These are phyloP conservation scores for Coemansia sp. DNA, from an alignment of 192 early-diverging fungal species.

Conservation along the genomic window DNA sequence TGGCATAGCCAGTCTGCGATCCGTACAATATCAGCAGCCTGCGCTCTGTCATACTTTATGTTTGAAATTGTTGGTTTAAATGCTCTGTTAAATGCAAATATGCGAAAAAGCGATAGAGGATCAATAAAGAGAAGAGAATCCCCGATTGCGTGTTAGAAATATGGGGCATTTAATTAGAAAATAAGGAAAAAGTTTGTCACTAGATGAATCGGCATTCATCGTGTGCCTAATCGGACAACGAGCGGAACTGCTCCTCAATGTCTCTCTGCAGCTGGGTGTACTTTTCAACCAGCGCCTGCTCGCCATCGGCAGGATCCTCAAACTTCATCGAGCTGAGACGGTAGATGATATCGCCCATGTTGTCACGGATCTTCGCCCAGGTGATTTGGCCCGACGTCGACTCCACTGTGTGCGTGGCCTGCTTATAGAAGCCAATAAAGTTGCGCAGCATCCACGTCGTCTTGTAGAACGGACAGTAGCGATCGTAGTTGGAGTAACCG, in stretches of 20 bases:
- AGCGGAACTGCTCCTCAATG: conserved; percentile 93
- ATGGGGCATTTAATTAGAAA: neutral
- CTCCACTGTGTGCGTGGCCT: conserved; percentile 94
- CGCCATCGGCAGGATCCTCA: conserved; percentile 97
- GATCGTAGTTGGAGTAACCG: conserved; percentile 97
- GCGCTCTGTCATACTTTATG: conserved; percentile 17
- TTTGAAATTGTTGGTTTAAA: neutral
- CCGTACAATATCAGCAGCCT: conserved; percentile 80
- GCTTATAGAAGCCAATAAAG: conserved; percentile 95
- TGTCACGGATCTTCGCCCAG: conserved; percentile 93
- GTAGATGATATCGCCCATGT: conserved; percentile 90
- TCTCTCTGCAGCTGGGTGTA: conserved; percentile 91
- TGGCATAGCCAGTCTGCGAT: conserved; percentile 89
- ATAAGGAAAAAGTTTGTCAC: conserved; percentile 10
- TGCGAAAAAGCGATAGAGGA: too few species aligned
- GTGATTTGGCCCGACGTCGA: conserved; percentile 83
- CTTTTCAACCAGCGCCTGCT: conserved; percentile 79
- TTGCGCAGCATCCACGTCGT: conserved; percentile 98
- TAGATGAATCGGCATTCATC: neutral
- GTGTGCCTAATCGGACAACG: conserved; percentile 61
- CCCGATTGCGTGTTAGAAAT: neutral
- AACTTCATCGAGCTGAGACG: conserved; percentile 99
- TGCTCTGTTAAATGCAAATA: neutral
- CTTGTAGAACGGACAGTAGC: conserved; percentile 99
- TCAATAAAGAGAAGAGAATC: neutral